Evolutionary conservation across 768 basidiomycete genomes (phyloP).

Genomic region (Galerina sulciceps): DNA sequence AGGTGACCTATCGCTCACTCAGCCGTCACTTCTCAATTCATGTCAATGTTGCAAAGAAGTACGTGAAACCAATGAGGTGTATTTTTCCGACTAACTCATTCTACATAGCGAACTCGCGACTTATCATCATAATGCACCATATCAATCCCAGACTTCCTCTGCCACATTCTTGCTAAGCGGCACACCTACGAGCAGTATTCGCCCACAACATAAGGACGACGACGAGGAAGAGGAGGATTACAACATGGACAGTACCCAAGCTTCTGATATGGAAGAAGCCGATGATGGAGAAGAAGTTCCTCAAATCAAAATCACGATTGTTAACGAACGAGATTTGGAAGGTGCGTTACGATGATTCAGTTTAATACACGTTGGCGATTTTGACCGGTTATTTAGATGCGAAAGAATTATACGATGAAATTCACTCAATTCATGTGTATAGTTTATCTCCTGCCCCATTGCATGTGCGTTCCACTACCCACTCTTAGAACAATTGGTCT

Average conservation of each 20-base stretch:
- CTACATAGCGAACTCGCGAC: conserved; percentile 60
- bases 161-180: conserved; percentile 82
- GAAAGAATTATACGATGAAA: conserved; percentile 52
- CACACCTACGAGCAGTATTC: conserved; percentile 30
- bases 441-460: conserved; percentile 70
- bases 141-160: conserved; percentile 43
- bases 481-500: neutral
- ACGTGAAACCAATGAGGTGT: conserved; percentile 15
- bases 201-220: neutral
- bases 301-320: conserved; percentile 57
- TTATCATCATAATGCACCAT: conserved; percentile 54
- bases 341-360: conserved; percentile 41
- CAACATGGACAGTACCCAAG: conserved; percentile 24
- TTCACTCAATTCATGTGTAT: conserved; percentile 70
- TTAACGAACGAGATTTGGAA: conserved; percentile 67
- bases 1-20: conserved; percentile 83
- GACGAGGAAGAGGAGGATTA: conserved; percentile 14
- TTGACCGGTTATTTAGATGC: conserved; percentile 43
- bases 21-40: conserved; percentile 74
- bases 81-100: neutral
- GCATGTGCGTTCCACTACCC: conserved; percentile 43
- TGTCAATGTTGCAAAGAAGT: conserved; percentile 84
- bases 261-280: conserved; percentile 29
- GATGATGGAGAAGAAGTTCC: conserved; percentile 47
- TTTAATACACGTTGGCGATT: neutral